Evolutionary conservation across 2,329 filamentous ascomycete genomes (phyloP), one percentile per base, ranked within the genome.

Genomic region (Clonostachys rhizophaga): DNA sequence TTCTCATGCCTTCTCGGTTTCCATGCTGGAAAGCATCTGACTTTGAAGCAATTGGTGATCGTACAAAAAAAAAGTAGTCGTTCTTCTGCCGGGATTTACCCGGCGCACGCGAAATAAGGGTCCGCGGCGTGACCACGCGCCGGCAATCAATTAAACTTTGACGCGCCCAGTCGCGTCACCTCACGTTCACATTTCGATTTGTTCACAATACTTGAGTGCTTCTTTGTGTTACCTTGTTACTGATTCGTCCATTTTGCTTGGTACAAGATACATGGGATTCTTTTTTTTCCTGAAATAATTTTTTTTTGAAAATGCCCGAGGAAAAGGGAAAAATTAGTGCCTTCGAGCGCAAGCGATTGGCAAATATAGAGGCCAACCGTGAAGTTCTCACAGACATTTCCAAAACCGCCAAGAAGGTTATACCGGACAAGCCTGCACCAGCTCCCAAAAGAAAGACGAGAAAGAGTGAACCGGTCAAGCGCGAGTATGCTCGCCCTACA

Each of bases 281-380:
- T 18, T 12, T 13, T 13, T 11, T 20, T 30, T 17, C 37, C 30
- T 7, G 5, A 20, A 33, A 56, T 40, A 36, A 81, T 83, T 77
- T 64, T 76, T 2, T 2, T 61, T 69, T 2, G 66, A 68, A 14
- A 69, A 65, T 18, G 24, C 24, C 24, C 8, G 68, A 73, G 39
- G 65, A 65, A 13, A 59, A 55, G 18, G 76, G 57, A 35, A 40
- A 44, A 11, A 71, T 95, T 56, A 95, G 88, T 66, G 89, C 90
- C 37, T 96, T 95, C 66, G 91, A 96, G 73, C 84, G 85, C 57
- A 84, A 89, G 55, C 79, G 91, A 1, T 79, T 89, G 14, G 89
- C 91, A 50, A 96, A 96, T 55, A 95, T 95, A 39, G 89, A 86
- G 0, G 84, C 88, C 46, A 94, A 95, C 56, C 86, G 92, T 65